phyloP scores from a whole-genome alignment of 805 yeast genomes.

The Schwanniomyces polymorphus region DNA sequence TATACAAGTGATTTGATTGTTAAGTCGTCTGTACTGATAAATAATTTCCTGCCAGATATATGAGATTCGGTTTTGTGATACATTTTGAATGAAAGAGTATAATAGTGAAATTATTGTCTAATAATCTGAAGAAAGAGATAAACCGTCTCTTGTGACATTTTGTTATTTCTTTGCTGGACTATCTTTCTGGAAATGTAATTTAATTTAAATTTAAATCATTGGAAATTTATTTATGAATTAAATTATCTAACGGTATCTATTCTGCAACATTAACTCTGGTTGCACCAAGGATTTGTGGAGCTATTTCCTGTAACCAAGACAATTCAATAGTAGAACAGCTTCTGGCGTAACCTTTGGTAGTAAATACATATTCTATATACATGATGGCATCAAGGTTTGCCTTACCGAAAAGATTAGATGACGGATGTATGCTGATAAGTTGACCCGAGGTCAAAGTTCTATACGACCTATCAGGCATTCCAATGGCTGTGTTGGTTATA shows the following conservation, averaged over 20 bases:
- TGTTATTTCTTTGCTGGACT: too few species aligned
- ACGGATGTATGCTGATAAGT: constrained; percentile 84
- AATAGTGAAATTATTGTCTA: too few species aligned
- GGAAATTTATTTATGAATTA: neutral
- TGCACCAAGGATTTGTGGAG: constrained; percentile 62
- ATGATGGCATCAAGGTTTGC: constrained; percentile 76
- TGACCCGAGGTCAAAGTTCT: constrained; percentile 85
- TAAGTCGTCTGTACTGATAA: too few species aligned
- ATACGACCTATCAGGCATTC: constrained; percentile 92
- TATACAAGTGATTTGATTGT: neutral
- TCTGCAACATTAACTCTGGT: constrained; percentile 29
- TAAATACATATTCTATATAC: constrained; percentile 93
- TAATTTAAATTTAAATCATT: too few species aligned
- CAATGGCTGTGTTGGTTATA: constrained; percentile 86
- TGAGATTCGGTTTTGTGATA: too few species aligned
- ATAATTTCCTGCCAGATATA: too few species aligned
- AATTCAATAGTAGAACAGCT: constrained; percentile 79
- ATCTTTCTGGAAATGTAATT: too few species aligned
- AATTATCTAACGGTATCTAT: neutral
- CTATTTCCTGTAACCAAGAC: constrained; percentile 82
- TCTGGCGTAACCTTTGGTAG: constrained; percentile 91
- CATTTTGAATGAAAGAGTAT: too few species aligned
- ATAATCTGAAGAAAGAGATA: too few species aligned
- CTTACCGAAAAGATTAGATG: constrained; percentile 82
- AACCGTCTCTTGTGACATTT: too few species aligned